These are phyloP conservation scores for Mariannaea elegans DNA, from an alignment of 2,329 filamentous ascomycete species.

Conservation along the genomic window DNA sequence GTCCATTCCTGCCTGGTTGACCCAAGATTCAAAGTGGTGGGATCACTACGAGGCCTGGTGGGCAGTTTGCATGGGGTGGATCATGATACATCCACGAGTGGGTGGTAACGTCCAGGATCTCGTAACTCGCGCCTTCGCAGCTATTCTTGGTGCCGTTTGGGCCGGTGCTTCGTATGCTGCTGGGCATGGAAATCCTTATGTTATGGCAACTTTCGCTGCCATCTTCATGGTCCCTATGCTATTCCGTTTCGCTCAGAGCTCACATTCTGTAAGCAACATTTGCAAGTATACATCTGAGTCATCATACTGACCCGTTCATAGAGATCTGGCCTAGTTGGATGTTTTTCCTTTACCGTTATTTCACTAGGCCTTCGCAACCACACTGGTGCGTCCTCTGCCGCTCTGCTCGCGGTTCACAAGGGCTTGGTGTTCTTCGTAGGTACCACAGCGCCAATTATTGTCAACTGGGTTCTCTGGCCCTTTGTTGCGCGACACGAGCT, in stretches of 20 bases:
- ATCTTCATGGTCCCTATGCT: constrained; percentile 69
- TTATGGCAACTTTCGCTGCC: constrained; percentile 63
- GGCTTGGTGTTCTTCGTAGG: constrained; percentile 63
- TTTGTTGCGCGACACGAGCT: constrained; percentile 69
- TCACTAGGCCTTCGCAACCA: constrained; percentile 54
- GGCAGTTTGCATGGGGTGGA: constrained; percentile 65
- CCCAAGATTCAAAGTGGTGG: constrained; percentile 59
- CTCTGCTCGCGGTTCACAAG: constrained; percentile 54
- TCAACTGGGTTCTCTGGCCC: constrained; percentile 70
- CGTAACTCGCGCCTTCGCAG: constrained; percentile 58
- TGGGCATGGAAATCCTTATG: constrained; percentile 61
- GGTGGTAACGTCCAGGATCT: constrained; percentile 68
- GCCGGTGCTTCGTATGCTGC: constrained; percentile 61
- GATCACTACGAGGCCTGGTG: constrained; percentile 65
- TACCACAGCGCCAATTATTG: constrained; percentile 60
- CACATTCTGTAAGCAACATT: constrained; percentile 55
- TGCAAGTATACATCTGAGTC: no score
- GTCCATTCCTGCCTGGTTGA: constrained; percentile 63
- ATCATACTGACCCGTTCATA: constrained; percentile 34
- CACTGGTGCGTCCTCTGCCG: constrained; percentile 44
- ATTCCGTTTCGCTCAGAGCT: constrained; percentile 63
- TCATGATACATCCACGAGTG: constrained; percentile 59
- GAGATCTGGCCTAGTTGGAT: constrained; percentile 66
- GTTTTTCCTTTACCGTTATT: constrained; percentile 64
- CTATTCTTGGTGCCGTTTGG: constrained; percentile 63